Base-by-base conservation (phyloP, 148 eudicot species). In the Fallopia convolvulus region DNA sequence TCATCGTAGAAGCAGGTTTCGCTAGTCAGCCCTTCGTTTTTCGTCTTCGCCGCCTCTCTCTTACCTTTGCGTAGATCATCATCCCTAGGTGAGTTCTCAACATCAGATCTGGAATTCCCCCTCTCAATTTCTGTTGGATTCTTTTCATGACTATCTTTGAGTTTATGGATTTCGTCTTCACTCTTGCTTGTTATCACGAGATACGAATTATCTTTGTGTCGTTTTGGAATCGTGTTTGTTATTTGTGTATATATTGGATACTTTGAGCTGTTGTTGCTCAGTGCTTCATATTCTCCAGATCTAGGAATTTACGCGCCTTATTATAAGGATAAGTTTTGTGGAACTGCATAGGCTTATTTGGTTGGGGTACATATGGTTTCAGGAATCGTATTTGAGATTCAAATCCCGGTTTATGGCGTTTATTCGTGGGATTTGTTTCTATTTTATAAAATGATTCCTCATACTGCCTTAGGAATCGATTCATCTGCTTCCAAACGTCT, bases 1-100 rank as follows among this genome's bases (percentile, higher is more conserved):
- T 68, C 46, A 4, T 36, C 20, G 72, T 9, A 30, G 18, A 58
- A 58, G 12, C 3, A 32, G 39, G 15, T 26, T 30, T 61, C 70
- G 15, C 36, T 30, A 10, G 14, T 11, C 21, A n/a, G 70, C 39
- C 21, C 70, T 15, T 68, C 72, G 72, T 61, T 32, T 2, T 23
- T 58, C 65, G 30, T 58, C 42, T 68, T 39, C 72, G 72, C 72
- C 72, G 72, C 72, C 72, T 68, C 72, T 6, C 21, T 2, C 14
- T 18, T 13, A 68, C 72, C 46, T 68, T 30, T 32, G 1, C 18
- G 3, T 30, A 63, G 14, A n/a, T n/a, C n/a, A 13, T 66, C 65
- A 60, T 60, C 72, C 72, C 33, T 14, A 66, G 72, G 72, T 66
- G 33, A 6, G 12, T 52, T 21, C 65, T 32, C 65, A 58, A 36